phyloP scores from a whole-genome alignment of 169 alveolate genomes.

The Plasmodium yoelii region DNA sequence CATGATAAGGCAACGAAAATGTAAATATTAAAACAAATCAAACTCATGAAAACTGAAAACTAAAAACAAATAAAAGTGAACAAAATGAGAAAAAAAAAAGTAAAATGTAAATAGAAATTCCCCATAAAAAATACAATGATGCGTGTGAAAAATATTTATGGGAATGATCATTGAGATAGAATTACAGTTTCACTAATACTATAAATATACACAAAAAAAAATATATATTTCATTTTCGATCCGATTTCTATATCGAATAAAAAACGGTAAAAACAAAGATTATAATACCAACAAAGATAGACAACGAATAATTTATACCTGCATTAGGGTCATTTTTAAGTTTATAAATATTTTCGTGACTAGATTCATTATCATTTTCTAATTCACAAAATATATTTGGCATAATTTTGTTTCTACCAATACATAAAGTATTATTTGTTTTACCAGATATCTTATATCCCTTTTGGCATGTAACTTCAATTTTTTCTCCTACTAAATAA shows the following conservation, averaged over 20 bases:
- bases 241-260: constrained; percentile 1
- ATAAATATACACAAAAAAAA: constrained; percentile 1
- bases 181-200: no score
- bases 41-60: no score
- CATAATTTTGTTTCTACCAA: constrained; percentile 52
- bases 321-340: constrained; percentile 16
- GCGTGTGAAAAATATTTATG: no score
- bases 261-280: background rate
- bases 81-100: no score
- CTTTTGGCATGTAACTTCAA: constrained; percentile 41
- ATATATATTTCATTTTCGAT: background rate
- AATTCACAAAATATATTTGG: constrained; percentile 62
- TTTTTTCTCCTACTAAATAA: constrained; percentile 52
- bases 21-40: no score
- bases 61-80: no score
- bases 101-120: no score
- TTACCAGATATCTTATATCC: constrained; percentile 59
- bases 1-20: no score
- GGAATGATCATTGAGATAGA: no score
- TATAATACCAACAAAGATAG: constrained; percentile 4
- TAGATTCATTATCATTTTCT: constrained; percentile 22
- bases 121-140: no score
- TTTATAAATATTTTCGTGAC: constrained; percentile 37
- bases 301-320: background rate
- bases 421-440: constrained; percentile 42